Evolutionary conservation across 2,329 filamentous ascomycete species (phyloP), one percentile per base, ranked within the genome.

Genomic region (Pyrenochaeta sp.): DNA sequence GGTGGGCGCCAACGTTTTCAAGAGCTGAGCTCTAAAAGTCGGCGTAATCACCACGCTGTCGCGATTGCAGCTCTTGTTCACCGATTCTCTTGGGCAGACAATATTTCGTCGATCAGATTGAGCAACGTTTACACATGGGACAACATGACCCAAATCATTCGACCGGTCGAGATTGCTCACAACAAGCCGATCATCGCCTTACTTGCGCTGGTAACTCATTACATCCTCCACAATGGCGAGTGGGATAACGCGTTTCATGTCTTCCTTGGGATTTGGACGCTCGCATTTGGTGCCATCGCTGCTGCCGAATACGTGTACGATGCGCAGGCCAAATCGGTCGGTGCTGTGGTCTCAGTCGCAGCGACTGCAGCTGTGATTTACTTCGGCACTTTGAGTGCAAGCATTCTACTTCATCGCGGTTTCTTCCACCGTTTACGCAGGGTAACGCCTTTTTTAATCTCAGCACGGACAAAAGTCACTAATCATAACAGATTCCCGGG

Each of bases 391-490:
- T 50, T 76, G 5, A 36, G 54, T 7, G 36, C 61, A 7, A 81
- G 78, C 57, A 78, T 81, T 19, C 25, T 71, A 7, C 52, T 77
- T n/a, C 79, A 82, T 64, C 72, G 80, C 15, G 54, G 71, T 2
- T 73, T 78, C 52, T 80, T 80, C 57, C 80, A 81, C 52, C 76
- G 75, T 3, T 66, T 80, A 10, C 69, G 64, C 48, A 71, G 68
- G 59, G 72, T 71, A 64, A 15, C 24, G 12, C 12, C 12, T 27
- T 43, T 4, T 19, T 3, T 0, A 12, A 8, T 28, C 13, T 15
- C 24, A 44, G 12, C 3, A 12, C n/a, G 2, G 12, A 42, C 9
- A 25, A 46, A 4, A 2, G 15, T 12, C 30, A 7, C 34, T 37
- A 5, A 48, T 2, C 9, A 30, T 24, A 25, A n/a, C 51, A 71